These are phyloP conservation scores for Odonthalia washingtoniensis DNA, from an alignment of 31 red algal genomes.

Conservation along the genomic window DNA sequence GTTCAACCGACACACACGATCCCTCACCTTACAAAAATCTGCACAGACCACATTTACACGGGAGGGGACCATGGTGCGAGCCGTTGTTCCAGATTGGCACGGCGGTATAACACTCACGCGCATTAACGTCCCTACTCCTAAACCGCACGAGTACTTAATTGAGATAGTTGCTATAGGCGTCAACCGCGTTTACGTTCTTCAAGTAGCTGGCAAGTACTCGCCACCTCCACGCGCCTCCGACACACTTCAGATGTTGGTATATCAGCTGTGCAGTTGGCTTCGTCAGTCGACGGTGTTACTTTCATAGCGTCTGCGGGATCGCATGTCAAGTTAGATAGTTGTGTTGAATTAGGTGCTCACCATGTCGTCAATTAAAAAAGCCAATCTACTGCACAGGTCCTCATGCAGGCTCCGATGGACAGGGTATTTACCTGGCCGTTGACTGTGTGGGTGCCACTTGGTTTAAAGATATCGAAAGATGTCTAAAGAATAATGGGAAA, in stretches of 20 bases:
- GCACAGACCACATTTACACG: background rate
- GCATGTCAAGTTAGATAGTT: conserved; percentile 65
- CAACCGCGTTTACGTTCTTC: conserved; percentile 94
- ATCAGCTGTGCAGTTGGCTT: conserved; percentile 85
- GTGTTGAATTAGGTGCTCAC: conserved; percentile 70
- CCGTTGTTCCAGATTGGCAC: conserved; percentile 46
- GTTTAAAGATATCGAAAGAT: conserved; percentile 55
- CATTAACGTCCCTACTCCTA: conserved; percentile 39
- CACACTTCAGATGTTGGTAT: conserved; percentile 82
- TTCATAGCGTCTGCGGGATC: conserved; percentile 83
- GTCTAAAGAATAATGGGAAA: conserved; percentile 65
- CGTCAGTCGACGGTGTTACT: conserved; percentile 47
- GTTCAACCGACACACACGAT: background rate
- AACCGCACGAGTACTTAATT: conserved; percentile 60
- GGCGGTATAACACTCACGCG: conserved; percentile 36
- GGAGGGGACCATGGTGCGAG: conserved; percentile 42
- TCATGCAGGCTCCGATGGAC: conserved; percentile 26
- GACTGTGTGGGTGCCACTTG: conserved; percentile 91
- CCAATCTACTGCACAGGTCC: conserved; percentile 51
- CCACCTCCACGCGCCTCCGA: conserved; percentile 88
- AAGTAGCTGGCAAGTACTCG: conserved; percentile 84
- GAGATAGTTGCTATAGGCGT: conserved; percentile 79
- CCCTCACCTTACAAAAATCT: background rate
- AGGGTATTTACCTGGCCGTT: conserved; percentile 80
- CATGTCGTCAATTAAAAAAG: conserved; percentile 55